These are phyloP conservation scores for Akanthomyces dipterigenus DNA, from an alignment of 2,329 filamentous ascomycete genomes.

Conservation along the genomic window DNA sequence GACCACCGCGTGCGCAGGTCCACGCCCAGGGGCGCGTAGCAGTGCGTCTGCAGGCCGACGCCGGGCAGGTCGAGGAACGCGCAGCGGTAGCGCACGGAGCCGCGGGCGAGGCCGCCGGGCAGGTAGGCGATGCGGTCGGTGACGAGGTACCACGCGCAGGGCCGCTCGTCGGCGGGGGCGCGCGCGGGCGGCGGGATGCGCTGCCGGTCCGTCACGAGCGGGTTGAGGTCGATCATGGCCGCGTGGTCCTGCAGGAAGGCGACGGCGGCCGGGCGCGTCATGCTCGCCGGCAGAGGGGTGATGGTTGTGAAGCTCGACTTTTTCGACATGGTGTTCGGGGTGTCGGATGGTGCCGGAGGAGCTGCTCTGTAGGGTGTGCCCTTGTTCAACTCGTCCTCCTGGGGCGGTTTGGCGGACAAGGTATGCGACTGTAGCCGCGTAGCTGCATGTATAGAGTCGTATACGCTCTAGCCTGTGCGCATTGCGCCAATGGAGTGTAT, in stretches of 20 bases:
- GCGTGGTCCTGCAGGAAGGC: slow-evolving; percentile 70
- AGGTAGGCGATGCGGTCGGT: slow-evolving; percentile 73
- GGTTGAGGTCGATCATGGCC: slow-evolving; percentile 85
- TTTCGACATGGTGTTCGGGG: not conserved
- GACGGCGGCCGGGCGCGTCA: slow-evolving; percentile 64
- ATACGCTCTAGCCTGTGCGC: not conserved
- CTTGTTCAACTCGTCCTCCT: not conserved
- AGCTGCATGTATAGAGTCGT: no score
- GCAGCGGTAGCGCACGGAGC: slow-evolving; percentile 62
- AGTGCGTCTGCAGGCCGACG: slow-evolving; percentile 71
- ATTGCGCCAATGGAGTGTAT: not conserved
- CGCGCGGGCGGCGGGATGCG: slow-evolving; percentile 60
- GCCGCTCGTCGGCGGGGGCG: slow-evolving; percentile 62
- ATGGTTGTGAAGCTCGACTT: slow-evolving; percentile 66
- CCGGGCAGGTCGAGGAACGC: slow-evolving; percentile 67
- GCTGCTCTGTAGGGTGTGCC: not conserved
- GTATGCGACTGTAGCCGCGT: no score
- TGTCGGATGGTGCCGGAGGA: not conserved
- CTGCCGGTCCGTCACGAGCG: slow-evolving; percentile 67
- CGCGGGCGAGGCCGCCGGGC: slow-evolving; percentile 44
- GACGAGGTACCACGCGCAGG: slow-evolving; percentile 70
- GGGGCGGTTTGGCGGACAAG: not conserved
- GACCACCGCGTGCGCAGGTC: slow-evolving; percentile 75
- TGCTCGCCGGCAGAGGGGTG: slow-evolving; percentile 64
- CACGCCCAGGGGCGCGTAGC: slow-evolving; percentile 74